Evolutionary conservation across 2,329 filamentous ascomycete genomes (phyloP).

Genomic region (Ramularia endophylla): DNA sequence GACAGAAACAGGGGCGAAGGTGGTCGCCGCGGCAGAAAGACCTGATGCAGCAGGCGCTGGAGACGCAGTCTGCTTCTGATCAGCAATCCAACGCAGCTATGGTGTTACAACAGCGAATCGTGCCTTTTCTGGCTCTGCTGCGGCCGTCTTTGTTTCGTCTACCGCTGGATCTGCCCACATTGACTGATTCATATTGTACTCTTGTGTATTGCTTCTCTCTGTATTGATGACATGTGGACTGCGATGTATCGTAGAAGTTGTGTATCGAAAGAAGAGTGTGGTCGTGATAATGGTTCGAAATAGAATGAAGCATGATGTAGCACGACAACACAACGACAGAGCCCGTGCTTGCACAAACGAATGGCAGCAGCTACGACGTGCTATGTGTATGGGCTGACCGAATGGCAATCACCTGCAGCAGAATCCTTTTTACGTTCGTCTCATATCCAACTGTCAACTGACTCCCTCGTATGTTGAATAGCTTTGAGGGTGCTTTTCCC

Average conservation of each 20-base stretch:
- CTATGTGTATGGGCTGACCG: too few relatives aligned
- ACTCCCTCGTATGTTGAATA: too few relatives aligned
- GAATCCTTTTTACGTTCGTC: too few relatives aligned
- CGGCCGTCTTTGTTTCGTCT: not conserved
- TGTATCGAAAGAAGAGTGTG: too few relatives aligned
- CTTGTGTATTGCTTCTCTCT: not conserved
- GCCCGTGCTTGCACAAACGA: too few relatives aligned
- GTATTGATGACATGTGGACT: not conserved
- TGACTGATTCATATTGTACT: conserved; percentile 13
- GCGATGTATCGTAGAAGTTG: not conserved
- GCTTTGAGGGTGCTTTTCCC: too few relatives aligned
- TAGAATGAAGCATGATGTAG: too few relatives aligned
- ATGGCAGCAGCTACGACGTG: too few relatives aligned
- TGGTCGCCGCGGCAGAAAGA: conserved; percentile 9
- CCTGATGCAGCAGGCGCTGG: conserved; percentile 1
- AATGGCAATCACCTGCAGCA: too few relatives aligned
- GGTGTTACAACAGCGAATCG: not conserved
- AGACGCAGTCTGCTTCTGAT: not conserved
- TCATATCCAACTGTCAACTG: too few relatives aligned
- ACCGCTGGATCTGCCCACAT: conserved; percentile 13
- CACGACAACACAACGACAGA: too few relatives aligned
- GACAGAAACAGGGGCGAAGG: conserved; percentile 7
- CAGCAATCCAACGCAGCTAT: not conserved
- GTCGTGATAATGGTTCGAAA: too few relatives aligned
- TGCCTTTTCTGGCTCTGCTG: conserved; percentile 6